Percentiles rank a stretch among this genome's conserved stretches.
Conservation (phyloP, 164 flowering plant genomes). For the Brasenia schreberi region DNA sequence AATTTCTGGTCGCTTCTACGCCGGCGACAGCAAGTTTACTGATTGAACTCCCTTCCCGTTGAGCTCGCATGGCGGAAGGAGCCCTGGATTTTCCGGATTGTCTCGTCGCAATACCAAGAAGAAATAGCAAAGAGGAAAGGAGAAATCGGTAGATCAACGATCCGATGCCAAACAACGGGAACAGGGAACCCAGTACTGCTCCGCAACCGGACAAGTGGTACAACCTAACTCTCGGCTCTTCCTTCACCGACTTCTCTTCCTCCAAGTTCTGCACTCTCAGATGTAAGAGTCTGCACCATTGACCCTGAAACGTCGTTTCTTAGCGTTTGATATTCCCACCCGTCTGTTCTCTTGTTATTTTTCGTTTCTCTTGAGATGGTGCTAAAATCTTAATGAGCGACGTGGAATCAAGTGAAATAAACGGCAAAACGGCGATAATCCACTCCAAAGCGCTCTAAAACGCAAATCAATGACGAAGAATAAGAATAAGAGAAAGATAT, state of each 20-base stretch:
- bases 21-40: too few species aligned
- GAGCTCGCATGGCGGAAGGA: too few species aligned
- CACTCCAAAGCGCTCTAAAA: too few species aligned
- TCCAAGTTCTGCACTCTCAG: conserved; percentile 73
- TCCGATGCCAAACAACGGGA: conserved; percentile 32
- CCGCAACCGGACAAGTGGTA: conserved; percentile 76
- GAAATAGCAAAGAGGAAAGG: background rate
- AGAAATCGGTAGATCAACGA: background rate
- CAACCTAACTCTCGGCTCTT: conserved; percentile 63
- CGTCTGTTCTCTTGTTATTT: background rate
- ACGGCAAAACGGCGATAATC: too few species aligned
- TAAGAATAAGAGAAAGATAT: background rate
- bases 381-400: background rate
- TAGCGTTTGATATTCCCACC: background rate
- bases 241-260: conserved; percentile 55
- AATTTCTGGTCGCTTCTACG: too few species aligned
- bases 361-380: background rate
- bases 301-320: background rate
- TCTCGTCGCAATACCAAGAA: too few species aligned
- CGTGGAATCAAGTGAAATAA: too few species aligned
- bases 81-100: too few species aligned
- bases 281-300: conserved; percentile 31
- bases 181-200: conserved; percentile 44
- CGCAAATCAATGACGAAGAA: too few species aligned
- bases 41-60: too few species aligned